Percentiles rank a stretch among this genome's conserved stretches.
Evolutionary conservation across 331 rosid species (phyloP).

Genomic region (Rosa hybrid): DNA sequence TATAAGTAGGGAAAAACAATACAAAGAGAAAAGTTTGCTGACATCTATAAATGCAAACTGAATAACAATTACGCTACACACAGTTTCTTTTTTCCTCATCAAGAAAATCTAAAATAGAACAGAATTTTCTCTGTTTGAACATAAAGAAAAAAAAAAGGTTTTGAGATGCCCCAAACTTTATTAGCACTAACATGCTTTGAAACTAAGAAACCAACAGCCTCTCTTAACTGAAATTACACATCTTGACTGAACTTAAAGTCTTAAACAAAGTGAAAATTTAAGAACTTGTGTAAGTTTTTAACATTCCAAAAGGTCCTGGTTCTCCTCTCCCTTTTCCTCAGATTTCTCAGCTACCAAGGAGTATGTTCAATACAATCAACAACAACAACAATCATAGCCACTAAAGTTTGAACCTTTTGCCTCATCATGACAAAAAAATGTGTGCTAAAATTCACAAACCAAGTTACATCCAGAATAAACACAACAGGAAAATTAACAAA

Average conservation of each 20-base stretch:
- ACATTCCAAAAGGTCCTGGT: neutral
- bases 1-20: neutral
- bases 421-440: neutral
- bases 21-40: neutral
- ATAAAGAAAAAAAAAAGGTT: neutral
- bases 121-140: neutral
- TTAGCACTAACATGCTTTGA: neutral
- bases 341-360: neutral
- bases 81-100: too few relatives aligned
- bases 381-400: neutral
- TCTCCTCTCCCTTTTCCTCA: neutral
- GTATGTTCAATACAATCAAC: neutral
- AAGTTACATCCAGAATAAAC: neutral
- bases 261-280: neutral
- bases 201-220: neutral
- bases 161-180: neutral
- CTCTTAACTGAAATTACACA: neutral
- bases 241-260: neutral
- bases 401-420: neutral
- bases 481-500: neutral
- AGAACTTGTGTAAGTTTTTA: neutral
- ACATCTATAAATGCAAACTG: neutral
- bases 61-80: too few relatives aligned
- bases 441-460: slow-evolving; percentile 5
- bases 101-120: neutral